A percentile compares a stretch with the other conserved stretches of the same genome.
Conservation (phyloP, 208 protist species). For the Trichomonas gallinae region DNA sequence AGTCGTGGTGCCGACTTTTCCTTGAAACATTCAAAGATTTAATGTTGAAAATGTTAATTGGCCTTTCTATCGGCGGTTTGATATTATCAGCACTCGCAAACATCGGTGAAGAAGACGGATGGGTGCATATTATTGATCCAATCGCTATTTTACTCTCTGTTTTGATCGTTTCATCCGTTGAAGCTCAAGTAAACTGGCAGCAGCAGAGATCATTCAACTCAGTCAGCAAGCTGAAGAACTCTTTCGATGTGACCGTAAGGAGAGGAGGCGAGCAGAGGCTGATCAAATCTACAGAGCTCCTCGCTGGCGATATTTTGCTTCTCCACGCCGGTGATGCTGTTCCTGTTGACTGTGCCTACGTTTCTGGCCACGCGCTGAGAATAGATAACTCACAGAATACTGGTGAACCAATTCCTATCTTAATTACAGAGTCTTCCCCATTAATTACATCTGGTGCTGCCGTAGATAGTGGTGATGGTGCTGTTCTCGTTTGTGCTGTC, state of each 20-base stretch:
- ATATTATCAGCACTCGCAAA: not conserved
- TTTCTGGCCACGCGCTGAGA: not conserved
- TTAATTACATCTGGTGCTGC: constrained; percentile 23
- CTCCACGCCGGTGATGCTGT: constrained; percentile 28
- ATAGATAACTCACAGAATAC: constrained; percentile 27
- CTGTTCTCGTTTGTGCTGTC: constrained; percentile 19
- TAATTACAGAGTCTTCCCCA: not conserved
- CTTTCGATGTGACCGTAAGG: not conserved
- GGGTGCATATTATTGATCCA: not conserved
- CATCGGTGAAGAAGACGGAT: not conserved
- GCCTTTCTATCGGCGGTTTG: not conserved
- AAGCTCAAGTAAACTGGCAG: not conserved
- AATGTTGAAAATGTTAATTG: not conserved
- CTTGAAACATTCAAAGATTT: not conserved
- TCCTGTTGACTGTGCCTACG: constrained; percentile 20
- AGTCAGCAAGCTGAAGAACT: not conserved
- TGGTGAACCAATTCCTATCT: constrained; percentile 24
- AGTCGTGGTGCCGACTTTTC: not conserved
- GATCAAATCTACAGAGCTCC: not conserved
- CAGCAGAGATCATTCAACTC: not conserved
- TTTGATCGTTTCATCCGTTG: not conserved
- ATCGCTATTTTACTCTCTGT: not conserved
- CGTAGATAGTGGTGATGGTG: constrained; percentile 22
- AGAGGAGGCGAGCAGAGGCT: not conserved
- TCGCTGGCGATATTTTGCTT: constrained; percentile 18